Conservation (phyloP, 23 red algal species). For the Gracilariopsis chorda region DNA sequence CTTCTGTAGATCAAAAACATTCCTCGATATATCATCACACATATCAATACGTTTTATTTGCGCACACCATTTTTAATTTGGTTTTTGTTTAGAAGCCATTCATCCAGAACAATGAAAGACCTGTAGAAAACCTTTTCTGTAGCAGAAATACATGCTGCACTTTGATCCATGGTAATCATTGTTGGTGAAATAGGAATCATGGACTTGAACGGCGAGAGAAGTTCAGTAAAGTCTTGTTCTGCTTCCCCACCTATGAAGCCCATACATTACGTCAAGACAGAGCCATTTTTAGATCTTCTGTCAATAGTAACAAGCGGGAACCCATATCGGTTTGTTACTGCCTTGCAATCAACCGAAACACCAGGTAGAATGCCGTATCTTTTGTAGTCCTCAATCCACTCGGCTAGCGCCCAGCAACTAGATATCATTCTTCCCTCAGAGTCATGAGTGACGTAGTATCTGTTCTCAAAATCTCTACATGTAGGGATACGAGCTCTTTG, state of each 20-base stretch:
- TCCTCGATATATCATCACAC: neutral
- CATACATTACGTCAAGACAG: neutral
- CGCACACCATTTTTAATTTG: neutral
- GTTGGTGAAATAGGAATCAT: no score
- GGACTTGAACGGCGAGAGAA: no score
- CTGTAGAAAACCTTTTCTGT: neutral
- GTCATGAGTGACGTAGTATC: neutral
- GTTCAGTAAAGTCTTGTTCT: neutral
- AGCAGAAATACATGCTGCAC: neutral
- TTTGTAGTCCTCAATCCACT: neutral
- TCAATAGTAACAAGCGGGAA: neutral
- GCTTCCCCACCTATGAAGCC: neutral
- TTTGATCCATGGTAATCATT: constrained; percentile 18
- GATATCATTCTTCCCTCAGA: neutral
- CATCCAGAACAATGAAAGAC: neutral
- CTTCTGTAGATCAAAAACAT: neutral
- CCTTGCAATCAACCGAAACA: neutral
- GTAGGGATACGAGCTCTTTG: neutral
- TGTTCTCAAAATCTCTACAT: neutral
- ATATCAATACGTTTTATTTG: neutral
- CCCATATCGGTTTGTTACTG: neutral
- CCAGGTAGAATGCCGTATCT: neutral
- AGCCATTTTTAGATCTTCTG: neutral
- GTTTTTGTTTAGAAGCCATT: neutral
- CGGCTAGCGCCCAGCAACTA: neutral